phyloP scores from a whole-genome alignment of 192 early-diverging fungal species.

The Cetraspora pellucida region DNA sequence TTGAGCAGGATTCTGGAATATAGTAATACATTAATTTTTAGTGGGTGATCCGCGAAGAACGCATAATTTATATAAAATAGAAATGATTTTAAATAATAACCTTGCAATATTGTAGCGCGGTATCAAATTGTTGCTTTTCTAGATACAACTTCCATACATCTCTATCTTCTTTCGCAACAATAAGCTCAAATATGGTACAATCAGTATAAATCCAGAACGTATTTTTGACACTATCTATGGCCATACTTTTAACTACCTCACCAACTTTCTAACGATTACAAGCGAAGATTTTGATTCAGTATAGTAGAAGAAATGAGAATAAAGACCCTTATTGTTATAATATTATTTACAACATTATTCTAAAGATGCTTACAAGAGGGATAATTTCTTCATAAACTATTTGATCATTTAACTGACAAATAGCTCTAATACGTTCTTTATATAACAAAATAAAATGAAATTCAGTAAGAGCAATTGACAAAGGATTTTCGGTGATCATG shows the following conservation, averaged over 20 bases:
- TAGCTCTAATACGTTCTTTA: constrained; percentile 70
- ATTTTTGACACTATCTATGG: constrained; percentile 74
- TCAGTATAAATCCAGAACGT: constrained; percentile 94
- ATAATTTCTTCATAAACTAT: constrained; percentile 84
- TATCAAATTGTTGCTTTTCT: constrained; percentile 77
- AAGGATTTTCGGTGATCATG: constrained; percentile 58
- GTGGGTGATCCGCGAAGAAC: too few relatives aligned
- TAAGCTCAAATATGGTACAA: constrained; percentile 83
- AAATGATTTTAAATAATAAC: constrained; percentile 33
- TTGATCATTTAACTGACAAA: constrained; percentile 80
- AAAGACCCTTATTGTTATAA: neutral
- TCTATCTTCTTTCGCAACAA: constrained; percentile 89
- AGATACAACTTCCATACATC: constrained; percentile 94
- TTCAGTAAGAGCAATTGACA: constrained; percentile 81
- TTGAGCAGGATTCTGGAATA: constrained; percentile 61
- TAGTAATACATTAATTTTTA: too few relatives aligned
- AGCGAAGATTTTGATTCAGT: neutral
- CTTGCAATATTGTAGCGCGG: constrained; percentile 78
- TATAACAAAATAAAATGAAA: constrained; percentile 91
- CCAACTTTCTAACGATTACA: constrained; percentile 47
- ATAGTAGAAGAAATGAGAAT: constrained; percentile 26
- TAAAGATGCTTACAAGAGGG: constrained; percentile 55
- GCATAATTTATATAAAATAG: too few relatives aligned
- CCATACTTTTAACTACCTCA: constrained; percentile 68
- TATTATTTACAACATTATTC: neutral